Conservation (phyloP, 345 rosid species). For the Eutrema yunnanense region DNA sequence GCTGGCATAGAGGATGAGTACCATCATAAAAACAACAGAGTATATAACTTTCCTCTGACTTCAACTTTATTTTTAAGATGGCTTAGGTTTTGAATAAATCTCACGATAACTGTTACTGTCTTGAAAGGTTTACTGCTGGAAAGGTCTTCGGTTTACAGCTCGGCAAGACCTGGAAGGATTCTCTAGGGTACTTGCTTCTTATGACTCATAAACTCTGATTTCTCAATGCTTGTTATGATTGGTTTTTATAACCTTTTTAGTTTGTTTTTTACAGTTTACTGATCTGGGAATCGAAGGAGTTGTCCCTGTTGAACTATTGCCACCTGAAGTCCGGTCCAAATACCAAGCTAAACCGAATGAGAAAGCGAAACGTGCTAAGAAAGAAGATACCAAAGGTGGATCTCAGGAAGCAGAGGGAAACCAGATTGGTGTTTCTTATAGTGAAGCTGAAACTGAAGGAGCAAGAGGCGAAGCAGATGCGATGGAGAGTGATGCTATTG, state of each 20-base stretch:
- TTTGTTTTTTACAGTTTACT: conserved; percentile 59
- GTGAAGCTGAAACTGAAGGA: conserved; percentile 65
- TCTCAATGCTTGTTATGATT: conserved; percentile 11
- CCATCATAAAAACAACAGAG: conserved; percentile 90
- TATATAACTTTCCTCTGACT: conserved; percentile 13
- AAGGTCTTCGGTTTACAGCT: conserved; percentile 89
- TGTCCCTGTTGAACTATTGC: conserved; percentile 84
- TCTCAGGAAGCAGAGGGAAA: conserved; percentile 55
- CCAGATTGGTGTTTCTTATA: conserved; percentile 54
- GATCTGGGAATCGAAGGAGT: conserved; percentile 95
- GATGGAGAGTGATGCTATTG: conserved; percentile 55
- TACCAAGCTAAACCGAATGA: conserved; percentile 87
- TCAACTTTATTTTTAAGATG: background rate
- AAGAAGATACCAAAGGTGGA: conserved; percentile 63
- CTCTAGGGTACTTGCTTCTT: conserved; percentile 49
- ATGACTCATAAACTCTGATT: background rate
- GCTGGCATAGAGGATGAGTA: conserved; percentile 94
- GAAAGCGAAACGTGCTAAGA: conserved; percentile 81
- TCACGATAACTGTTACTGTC: background rate
- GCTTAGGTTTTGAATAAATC: background rate
- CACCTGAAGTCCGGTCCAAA: conserved; percentile 68
- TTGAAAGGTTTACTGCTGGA: conserved; percentile 96
- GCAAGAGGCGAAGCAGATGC: conserved; percentile 49
- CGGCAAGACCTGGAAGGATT: conserved; percentile 97
- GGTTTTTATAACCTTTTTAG: background rate